phyloP scores from a whole-genome alignment of 2,329 filamentous ascomycete species.

The Colletotrichum sp. region DNA sequence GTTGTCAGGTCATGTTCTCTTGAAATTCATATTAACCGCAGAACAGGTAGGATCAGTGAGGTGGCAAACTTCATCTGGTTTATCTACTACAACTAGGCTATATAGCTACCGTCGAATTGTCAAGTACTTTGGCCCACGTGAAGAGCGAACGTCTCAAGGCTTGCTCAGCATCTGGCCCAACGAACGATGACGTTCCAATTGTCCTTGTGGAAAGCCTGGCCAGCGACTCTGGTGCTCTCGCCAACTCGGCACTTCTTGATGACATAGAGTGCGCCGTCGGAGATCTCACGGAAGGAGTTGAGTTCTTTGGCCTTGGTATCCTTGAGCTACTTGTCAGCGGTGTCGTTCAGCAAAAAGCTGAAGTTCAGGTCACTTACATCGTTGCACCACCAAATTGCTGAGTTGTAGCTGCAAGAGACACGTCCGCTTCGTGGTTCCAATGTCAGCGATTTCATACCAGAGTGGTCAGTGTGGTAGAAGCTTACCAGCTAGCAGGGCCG shows the following conservation, averaged over 20 bases:
- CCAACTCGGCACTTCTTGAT: background rate
- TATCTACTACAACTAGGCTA: background rate
- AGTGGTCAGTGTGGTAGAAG: background rate
- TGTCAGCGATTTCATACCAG: background rate
- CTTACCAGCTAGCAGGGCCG: conserved; percentile 9
- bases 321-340: background rate
- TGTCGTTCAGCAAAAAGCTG: background rate
- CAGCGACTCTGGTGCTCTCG: background rate
- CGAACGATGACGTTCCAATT: conserved; percentile 1
- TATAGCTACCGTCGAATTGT: background rate
- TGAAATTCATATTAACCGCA: background rate
- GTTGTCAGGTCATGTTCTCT: background rate
- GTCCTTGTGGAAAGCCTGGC: background rate
- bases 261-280: background rate
- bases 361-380: conserved; percentile 10
- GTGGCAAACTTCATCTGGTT: background rate
- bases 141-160: background rate
- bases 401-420: conserved; percentile 15
- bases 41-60: background rate
- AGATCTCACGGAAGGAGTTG: background rate
- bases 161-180: background rate
- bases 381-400: conserved; percentile 30
- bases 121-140: background rate
- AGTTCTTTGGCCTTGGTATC: background rate
- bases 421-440: background rate